These are phyloP conservation scores for Phascolomyces articulosus DNA, from an alignment of 371 early-diverging fungal genomes.

Conservation along the genomic window DNA sequence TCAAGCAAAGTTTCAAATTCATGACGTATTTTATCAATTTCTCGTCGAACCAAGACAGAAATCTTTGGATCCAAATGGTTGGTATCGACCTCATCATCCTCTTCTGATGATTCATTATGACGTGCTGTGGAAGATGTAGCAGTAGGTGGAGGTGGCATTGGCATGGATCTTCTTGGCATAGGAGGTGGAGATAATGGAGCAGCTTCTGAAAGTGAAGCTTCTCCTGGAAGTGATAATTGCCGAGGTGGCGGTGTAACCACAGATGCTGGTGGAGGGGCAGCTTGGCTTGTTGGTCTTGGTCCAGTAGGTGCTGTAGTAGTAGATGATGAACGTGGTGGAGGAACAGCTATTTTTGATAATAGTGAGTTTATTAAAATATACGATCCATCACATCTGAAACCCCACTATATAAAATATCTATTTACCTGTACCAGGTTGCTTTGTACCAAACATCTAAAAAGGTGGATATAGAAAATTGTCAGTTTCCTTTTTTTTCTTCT, in stretches of 20 bases:
- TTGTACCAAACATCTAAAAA: slow-evolving; percentile 8
- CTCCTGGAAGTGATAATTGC: background rate
- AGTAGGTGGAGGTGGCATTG: slow-evolving; percentile 27
- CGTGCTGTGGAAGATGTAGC: background rate
- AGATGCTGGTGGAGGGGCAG: slow-evolving; percentile 1
- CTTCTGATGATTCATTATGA: background rate
- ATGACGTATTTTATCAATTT: slow-evolving; percentile 2
- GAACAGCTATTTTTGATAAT: slow-evolving; percentile 22
- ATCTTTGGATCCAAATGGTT: background rate
- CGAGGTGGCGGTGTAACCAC: background rate
- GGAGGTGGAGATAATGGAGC: slow-evolving; percentile 24
- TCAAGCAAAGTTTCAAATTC: slow-evolving; percentile 8
- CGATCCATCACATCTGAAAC: too few species aligned
- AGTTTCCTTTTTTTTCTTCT: too few species aligned
- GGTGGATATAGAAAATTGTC: slow-evolving; percentile 1
- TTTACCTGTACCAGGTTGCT: background rate
- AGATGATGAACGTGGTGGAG: slow-evolving; percentile 18
- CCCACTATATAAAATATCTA: slow-evolving; percentile 2
- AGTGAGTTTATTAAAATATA: too few species aligned
- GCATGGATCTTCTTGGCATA: slow-evolving; percentile 42
- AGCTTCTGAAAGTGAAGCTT: background rate
- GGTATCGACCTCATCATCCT: background rate
- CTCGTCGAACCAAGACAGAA: background rate
- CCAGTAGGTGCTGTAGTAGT: too few species aligned
- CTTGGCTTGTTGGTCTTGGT: slow-evolving; percentile 18